Evolutionary conservation across 2,329 filamentous ascomycete species (phyloP).

Genomic region (Neopestalotiopsis sp.): DNA sequence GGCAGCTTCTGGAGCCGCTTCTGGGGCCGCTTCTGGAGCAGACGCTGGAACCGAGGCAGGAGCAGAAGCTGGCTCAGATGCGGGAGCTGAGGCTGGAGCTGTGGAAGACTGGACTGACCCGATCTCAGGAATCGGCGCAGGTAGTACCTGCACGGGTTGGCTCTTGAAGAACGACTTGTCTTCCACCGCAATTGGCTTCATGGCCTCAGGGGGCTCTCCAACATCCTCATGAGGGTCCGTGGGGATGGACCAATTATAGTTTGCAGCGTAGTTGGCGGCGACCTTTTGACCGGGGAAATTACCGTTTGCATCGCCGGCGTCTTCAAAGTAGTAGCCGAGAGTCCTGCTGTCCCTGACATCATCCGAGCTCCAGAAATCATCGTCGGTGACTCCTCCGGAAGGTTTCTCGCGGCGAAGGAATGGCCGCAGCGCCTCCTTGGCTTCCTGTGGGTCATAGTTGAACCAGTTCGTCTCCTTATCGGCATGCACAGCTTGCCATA

Average conservation of each 20-base stretch:
- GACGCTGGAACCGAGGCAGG: neutral
- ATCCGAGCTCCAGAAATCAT: slow-evolving; percentile 4
- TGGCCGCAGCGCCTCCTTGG: neutral
- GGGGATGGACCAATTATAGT: slow-evolving; percentile 6
- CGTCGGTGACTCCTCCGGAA: neutral
- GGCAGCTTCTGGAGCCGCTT: too few relatives aligned
- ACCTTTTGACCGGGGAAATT: neutral
- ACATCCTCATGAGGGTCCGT: neutral
- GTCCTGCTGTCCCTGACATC: slow-evolving; percentile 6
- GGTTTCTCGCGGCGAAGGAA: neutral
- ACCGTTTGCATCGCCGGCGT: neutral
- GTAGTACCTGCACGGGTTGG: neutral
- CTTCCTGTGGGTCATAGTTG: slow-evolving; percentile 2
- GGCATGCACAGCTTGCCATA: slow-evolving; percentile 8
- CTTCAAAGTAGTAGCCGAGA: neutral
- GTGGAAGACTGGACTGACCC: neutral
- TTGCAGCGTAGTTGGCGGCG: neutral
- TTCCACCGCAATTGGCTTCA: slow-evolving; percentile 1
- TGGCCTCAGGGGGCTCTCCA: neutral
- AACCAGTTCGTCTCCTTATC: neutral
- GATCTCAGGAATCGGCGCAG: neutral
- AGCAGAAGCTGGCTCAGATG: neutral
- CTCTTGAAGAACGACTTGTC: neutral
- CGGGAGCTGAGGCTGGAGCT: neutral
- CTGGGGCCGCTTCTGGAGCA: too few relatives aligned